These are phyloP conservation scores for Beauveria scarabaeidicola DNA, from an alignment of 2,329 filamentous ascomycete species.

Conservation along the genomic window DNA sequence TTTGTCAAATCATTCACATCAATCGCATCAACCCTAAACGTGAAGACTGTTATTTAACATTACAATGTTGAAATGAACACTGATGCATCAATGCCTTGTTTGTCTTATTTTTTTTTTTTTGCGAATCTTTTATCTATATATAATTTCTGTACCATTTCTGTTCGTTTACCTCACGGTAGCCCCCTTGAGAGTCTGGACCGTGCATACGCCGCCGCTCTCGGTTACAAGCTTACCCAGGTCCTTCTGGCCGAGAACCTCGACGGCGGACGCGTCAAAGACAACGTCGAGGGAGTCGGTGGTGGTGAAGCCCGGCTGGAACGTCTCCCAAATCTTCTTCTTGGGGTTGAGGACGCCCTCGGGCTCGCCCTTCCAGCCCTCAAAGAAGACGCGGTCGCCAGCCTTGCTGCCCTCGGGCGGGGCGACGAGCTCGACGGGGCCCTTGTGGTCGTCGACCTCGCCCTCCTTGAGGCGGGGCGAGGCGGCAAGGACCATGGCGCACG, in stretches of 20 bases:
- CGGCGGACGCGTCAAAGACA: slow-evolving; percentile 70
- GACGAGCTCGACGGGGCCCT: slow-evolving; percentile 86
- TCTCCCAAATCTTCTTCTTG: slow-evolving; percentile 99
- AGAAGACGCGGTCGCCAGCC: slow-evolving; percentile 82
- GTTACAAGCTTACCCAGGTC: slow-evolving; percentile 64
- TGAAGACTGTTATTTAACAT: neutral
- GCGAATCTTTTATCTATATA: neutral
- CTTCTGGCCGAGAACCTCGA: slow-evolving; percentile 67
- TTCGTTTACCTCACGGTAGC: slow-evolving; percentile 67
- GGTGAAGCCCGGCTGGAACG: slow-evolving; percentile 89
- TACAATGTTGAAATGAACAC: neutral
- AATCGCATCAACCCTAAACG: neutral
- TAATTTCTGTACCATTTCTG: neutral
- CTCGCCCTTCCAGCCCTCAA: slow-evolving; percentile 90
- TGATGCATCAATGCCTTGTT: neutral
- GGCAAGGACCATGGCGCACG: slow-evolving; percentile 83
- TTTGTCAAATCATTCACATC: neutral
- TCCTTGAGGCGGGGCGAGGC: slow-evolving; percentile 78
- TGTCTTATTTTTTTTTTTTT: neutral
- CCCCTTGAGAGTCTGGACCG: slow-evolving; percentile 69
- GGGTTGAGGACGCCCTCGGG: slow-evolving; percentile 92
- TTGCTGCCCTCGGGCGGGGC: slow-evolving; percentile 67
- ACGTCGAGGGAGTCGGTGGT: slow-evolving; percentile 76
- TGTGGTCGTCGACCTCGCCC: slow-evolving; percentile 78
- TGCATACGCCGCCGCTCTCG: slow-evolving; percentile 70